These are phyloP conservation scores for Colletotrichum tanaceti DNA, from an alignment of 2,329 filamentous ascomycete species.

Conservation along the genomic window DNA sequence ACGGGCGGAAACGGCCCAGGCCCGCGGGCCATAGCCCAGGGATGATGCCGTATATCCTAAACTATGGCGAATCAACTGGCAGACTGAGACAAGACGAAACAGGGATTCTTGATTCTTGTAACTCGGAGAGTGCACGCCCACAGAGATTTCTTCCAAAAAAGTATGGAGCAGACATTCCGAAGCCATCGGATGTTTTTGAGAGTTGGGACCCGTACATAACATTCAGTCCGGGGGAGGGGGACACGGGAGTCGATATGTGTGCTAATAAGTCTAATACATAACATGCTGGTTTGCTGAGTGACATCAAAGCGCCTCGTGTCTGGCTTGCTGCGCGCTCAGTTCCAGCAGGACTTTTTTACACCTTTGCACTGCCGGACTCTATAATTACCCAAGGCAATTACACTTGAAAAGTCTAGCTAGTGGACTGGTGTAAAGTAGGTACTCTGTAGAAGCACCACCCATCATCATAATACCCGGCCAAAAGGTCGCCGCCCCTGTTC, in stretches of 20 bases:
- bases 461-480: too few species aligned
- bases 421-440: too few species aligned
- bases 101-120: slow-evolving; percentile 37
- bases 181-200: slow-evolving; percentile 7
- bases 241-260: slow-evolving; percentile 13
- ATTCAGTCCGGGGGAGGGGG: background rate
- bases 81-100: slow-evolving; percentile 33
- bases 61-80: slow-evolving; percentile 38
- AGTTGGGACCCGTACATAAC: slow-evolving; percentile 15
- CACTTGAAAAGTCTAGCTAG: background rate
- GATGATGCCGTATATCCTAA: slow-evolving; percentile 33
- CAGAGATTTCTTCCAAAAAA: slow-evolving; percentile 6
- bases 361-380: slow-evolving; percentile 30
- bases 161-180: background rate
- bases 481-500: background rate
- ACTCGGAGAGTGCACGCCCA: background rate
- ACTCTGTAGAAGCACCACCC: too few species aligned
- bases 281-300: slow-evolving; percentile 34
- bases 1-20: slow-evolving; percentile 5
- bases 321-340: background rate
- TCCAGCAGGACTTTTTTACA: too few species aligned
- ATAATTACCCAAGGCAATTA: too few species aligned
- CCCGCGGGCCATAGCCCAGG: slow-evolving; percentile 17
- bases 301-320: slow-evolving; percentile 31
- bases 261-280: too few species aligned